Conservation (phyloP, 2,329 filamentous ascomycete genomes). For the Fusarium transvaalense region DNA sequence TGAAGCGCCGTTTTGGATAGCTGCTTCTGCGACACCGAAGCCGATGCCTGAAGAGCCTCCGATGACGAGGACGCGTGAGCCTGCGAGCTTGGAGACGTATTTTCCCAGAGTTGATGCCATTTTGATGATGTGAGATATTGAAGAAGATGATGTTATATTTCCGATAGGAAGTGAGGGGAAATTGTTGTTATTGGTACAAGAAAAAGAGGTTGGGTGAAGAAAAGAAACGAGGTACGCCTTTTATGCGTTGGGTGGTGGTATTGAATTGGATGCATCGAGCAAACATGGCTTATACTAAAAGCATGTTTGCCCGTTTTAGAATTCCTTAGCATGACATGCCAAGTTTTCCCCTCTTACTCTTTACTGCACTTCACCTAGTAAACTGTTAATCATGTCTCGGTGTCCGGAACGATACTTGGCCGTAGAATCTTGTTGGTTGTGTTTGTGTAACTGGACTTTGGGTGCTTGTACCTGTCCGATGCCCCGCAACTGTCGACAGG, state of each 20-base stretch:
- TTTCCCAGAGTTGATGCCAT: constrained; percentile 32
- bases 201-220: not conserved
- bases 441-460: constrained; percentile 6
- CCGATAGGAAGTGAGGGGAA: not conserved
- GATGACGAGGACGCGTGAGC: constrained; percentile 42
- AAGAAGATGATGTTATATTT: not conserved
- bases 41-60: constrained; percentile 43
- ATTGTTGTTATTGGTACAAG: not conserved
- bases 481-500: not conserved
- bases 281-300: constrained; percentile 28
- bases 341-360: not conserved
- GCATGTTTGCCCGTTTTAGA: constrained; percentile 4
- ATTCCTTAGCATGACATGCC: not conserved
- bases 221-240: not conserved
- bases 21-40: constrained; percentile 41
- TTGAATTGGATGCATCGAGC: constrained; percentile 1
- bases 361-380: no score
- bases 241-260: constrained; percentile 10
- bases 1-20: constrained; percentile 28
- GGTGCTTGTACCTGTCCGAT: constrained; percentile 6
- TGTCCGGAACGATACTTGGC: not conserved
- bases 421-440: not conserved
- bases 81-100: constrained; percentile 40
- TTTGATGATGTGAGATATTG: not conserved
- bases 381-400: not conserved